These are phyloP conservation scores for Mycena venus DNA, from an alignment of 768 basidiomycete genomes.

Conservation along the genomic window DNA sequence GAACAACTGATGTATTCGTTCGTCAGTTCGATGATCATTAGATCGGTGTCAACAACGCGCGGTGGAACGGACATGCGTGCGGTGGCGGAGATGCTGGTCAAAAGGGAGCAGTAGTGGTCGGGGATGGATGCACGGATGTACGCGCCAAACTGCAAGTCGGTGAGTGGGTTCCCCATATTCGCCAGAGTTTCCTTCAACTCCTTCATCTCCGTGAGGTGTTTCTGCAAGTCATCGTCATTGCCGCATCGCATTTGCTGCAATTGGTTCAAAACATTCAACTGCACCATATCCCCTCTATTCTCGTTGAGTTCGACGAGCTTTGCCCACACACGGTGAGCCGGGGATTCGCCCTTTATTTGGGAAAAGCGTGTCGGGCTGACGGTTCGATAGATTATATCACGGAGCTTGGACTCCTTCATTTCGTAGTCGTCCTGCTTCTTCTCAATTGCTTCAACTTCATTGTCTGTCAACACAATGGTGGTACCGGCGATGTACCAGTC, in stretches of 20 bases:
- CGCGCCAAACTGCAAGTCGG: not conserved
- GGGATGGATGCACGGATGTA: conserved; percentile 14
- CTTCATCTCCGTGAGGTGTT: too few species aligned
- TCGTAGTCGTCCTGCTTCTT: too few species aligned
- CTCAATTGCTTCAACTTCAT: not conserved
- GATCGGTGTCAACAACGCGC: not conserved
- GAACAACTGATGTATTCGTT: conserved; percentile 1
- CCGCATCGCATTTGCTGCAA: conserved; percentile 3
- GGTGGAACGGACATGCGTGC: not conserved
- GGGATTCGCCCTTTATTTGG: too few species aligned
- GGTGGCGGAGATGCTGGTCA: not conserved
- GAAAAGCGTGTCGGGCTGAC: not conserved
- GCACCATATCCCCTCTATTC: too few species aligned
- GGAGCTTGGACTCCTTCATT: too few species aligned
- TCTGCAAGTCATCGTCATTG: too few species aligned
- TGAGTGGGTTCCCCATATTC: too few species aligned
- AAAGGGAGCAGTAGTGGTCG: conserved; percentile 5
- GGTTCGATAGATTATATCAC: not conserved
- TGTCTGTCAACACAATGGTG: too few species aligned
- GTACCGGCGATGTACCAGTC: too few species aligned
- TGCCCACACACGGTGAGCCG: too few species aligned
- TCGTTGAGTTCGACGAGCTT: too few species aligned
- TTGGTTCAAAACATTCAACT: not conserved
- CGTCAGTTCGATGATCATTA: not conserved
- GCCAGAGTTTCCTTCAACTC: too few species aligned